Conservation (phyloP, 2,329 filamentous ascomycete genomes). For the Teratosphaeria zuluensis region DNA sequence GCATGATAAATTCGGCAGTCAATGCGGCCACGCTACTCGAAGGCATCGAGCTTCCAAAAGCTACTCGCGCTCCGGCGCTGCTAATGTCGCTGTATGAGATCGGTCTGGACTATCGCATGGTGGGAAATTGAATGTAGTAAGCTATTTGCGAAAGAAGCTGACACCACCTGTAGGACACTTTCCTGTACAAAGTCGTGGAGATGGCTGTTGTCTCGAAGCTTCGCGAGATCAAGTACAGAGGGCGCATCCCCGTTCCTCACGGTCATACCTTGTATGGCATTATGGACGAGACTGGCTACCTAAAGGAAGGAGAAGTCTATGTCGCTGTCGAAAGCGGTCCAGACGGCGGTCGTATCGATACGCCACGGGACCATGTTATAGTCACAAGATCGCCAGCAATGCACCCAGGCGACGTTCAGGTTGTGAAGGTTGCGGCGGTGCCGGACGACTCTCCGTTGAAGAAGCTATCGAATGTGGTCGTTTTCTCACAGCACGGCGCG, state of each 20-base stretch:
- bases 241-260: slow-evolving; percentile 59
- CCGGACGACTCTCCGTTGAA: slow-evolving; percentile 52
- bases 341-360: slow-evolving; percentile 16
- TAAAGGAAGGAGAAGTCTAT: slow-evolving; percentile 60
- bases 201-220: slow-evolving; percentile 61
- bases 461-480: slow-evolving; percentile 60
- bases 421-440: slow-evolving; percentile 49
- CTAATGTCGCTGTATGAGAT: slow-evolving; percentile 50
- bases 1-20: slow-evolving; percentile 46
- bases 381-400: slow-evolving; percentile 73
- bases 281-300: slow-evolving; percentile 67
- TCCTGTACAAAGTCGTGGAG: slow-evolving; percentile 62
- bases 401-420: slow-evolving; percentile 71
- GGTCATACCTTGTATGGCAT: slow-evolving; percentile 73
- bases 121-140: not conserved
- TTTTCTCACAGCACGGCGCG: slow-evolving; percentile 61
- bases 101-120: slow-evolving; percentile 50
- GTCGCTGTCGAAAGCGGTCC: slow-evolving; percentile 44
- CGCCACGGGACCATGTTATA: slow-evolving; percentile 41
- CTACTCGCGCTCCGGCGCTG: slow-evolving; percentile 51
- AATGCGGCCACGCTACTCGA: slow-evolving; percentile 61
- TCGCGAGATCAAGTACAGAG: slow-evolving; percentile 66
- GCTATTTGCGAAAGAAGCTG: not conserved
- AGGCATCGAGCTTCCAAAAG: slow-evolving; percentile 49
- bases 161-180: slow-evolving; percentile 43